Evolutionary conservation across 208 protist species (phyloP), one percentile per base, ranked within the genome.

Genomic region (Trypanosoma cruzi): DNA sequence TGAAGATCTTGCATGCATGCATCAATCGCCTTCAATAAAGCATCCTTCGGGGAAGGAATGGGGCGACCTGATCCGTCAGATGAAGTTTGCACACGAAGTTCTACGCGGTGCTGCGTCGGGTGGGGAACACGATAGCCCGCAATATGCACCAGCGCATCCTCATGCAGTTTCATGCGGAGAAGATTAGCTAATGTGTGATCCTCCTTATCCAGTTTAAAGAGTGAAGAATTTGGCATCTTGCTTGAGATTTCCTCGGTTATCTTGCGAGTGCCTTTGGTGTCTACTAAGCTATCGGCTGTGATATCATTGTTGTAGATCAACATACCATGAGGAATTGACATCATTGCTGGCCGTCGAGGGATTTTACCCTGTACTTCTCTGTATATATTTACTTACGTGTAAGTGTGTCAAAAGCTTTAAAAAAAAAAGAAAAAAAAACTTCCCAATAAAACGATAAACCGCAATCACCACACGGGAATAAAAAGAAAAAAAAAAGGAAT

Each of bases 301-400:
- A 96, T 96, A 57, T 96, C 91, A 77, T 96, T 96, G 69, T 93
- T 88, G 77, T 92, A 93, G 52, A 94, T 90, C 58, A 96, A 85
- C 91, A 96, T 96, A 56, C 91, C 91, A 86, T 96, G 91, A 50
- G 86, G 75, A 36, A 82, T 69, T 50, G 89, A 77, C 91, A 90
- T 90, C 18, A 26, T 77, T 65, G n/a, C 29, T 31, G 49, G 10
- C 29, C 58, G 36, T 37, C 14, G 4, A 64, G 24, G 22, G 31
- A 46, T 11, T 32, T 5, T 28, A 32, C 46, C 11, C 36, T 4
- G 20, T 8, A 42, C 2, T 26, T 7, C 0, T 31, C 4, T 24
- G n/a, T n/a, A n/a, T n/a, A n/a, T n/a, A n/a, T 49, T 46, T 50
- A 24, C 32, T 28, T 6, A 31, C 40, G 34, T 50, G 40, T 64